Evolutionary conservation across 345 rosid species (phyloP), one percentile per base, ranked within the genome.

Genomic region (Cardiospermum halicacabum): DNA sequence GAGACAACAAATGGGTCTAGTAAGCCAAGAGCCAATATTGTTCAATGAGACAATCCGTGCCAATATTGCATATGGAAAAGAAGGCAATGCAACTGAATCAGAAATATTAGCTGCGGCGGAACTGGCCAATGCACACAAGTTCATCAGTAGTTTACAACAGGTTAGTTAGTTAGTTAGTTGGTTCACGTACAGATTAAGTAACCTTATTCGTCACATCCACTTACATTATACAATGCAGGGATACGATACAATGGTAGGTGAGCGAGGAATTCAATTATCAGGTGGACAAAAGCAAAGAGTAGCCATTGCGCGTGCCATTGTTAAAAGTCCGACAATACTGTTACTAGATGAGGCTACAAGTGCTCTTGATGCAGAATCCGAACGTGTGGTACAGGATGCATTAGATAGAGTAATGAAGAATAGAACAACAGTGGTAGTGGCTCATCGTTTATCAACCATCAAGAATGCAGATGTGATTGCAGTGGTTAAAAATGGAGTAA

Each of bases 61-160:
- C 49, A 91, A 91, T 61, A 87, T 89, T 45, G 92, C 92, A 11
- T 89, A 91, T 3, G 97, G 92, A 3, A 92, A 89, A 51, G 85
- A 74, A 39, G 96, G 92, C 11, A 67, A 84, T 63, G 90, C 87
- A 47, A 61, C 78, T 1, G 96, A 89, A 75, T 70, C 84, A 22
- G 92, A 87, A 69, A 89, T 91, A 2, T 5, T 84, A 56, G 78
- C 92, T 26, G 90, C 97, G 36, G 66, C 92, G 47, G 87, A 85
- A 47, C 24, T 80, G 50, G 92, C 97, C 28, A 91, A 91, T 68
- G 94, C 96, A 12, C 96, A 87, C 76, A 75, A 71, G 36, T 91
- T 89, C 87, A 89, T 89, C 9, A 87, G 96, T 51, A 66, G 89
- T n/a, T 69, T 87, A 25, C 95, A 84, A 54, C 91, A 89, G 92